Base-by-base conservation (phyloP, 2,329 filamentous ascomycete species). In the Epichloe uncinata region DNA sequence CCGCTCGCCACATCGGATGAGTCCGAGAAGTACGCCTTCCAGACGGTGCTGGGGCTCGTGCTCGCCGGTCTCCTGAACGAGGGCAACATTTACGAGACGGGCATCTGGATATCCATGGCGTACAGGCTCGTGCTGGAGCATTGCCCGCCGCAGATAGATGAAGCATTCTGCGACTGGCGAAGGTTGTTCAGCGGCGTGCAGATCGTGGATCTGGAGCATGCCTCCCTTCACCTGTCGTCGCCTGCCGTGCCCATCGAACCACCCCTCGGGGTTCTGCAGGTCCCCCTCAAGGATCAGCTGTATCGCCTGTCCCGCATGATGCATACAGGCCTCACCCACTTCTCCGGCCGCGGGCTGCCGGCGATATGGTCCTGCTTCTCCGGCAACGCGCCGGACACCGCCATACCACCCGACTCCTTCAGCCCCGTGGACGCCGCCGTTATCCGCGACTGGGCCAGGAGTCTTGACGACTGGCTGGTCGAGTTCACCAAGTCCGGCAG, bases 291-390 rank as follows among this genome's bases (percentile, higher is more conserved):
- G 42, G 69, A 71, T 50, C 68, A 69, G 18, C 62, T 71, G 3
- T 68, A 69, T 40, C 60, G 64, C 5, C 58, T 72, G 0, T 70
- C 68, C 1, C 62, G 66, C 15, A 70, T 72, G 67, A 70, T 72
- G 69, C 66, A 72, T 47, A 68, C 63, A 0, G 68, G 69, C 0
- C 53, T 71, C 3, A 65, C 62, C 3, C 66, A 70, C 46, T 72
- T 72, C 48, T 67, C 68, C 1, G 69, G 68, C 0, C 58, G 69
- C 7, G 63, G 68, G 50, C 41, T 72, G 7, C 68, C 69, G 2
- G 69, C 69, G 0, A 70, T 72, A 41, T 71, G 68, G 69, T 69
- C 67, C 0, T 69, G 64, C 49, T 65, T 70, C 47, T 62, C 62
- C 2, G 57, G 56, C 18, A 55, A 54, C 15, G 50, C 56, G 0